These are phyloP conservation scores for Trichoderma atrobrunneum DNA, from an alignment of 2,329 filamentous ascomycete genomes.

Conservation along the genomic window DNA sequence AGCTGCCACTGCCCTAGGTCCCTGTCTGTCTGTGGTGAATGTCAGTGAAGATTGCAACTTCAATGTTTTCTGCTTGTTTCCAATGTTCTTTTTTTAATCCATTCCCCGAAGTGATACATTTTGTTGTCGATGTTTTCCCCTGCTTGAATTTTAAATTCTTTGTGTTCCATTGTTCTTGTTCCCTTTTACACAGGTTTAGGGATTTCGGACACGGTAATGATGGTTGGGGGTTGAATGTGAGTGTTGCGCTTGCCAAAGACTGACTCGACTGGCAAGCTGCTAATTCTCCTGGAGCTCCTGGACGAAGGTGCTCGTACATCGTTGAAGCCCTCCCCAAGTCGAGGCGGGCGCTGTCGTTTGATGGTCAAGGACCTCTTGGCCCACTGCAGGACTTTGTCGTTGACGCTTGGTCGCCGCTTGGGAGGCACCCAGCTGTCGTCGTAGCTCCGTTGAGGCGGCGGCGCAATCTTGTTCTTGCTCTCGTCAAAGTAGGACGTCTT, in stretches of 20 bases:
- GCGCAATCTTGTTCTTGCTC: slow-evolving; percentile 28
- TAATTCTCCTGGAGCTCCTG: slow-evolving; percentile 9
- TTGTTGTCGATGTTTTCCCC: not conserved
- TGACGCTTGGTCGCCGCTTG: slow-evolving; percentile 31
- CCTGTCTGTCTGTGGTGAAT: not conserved
- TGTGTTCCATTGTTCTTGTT: not conserved
- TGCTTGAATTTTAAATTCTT: not conserved
- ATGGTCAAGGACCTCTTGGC: slow-evolving; percentile 33
- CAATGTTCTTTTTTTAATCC: not conserved
- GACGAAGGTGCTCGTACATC: slow-evolving; percentile 5
- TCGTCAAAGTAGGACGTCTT: slow-evolving; percentile 30
- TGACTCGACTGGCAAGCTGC: not conserved
- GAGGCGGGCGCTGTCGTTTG: slow-evolving; percentile 27
- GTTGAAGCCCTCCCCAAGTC: slow-evolving; percentile 25
- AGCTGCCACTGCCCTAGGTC: not conserved
- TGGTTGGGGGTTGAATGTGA: slow-evolving; percentile 19
- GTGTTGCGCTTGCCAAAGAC: not conserved
- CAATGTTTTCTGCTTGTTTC: not conserved
- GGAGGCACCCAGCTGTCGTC: slow-evolving; percentile 29
- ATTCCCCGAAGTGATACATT: not conserved
- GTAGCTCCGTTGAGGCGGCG: slow-evolving; percentile 1
- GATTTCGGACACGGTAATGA: slow-evolving; percentile 22
- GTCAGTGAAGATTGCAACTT: not conserved
- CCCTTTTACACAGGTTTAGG: slow-evolving; percentile 18
- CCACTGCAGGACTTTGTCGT: slow-evolving; percentile 35